Percentiles rank a stretch among this genome's conserved stretches.
These are phyloP conservation scores for Linum usitatissimum DNA, from an alignment of 345 rosid species.

Conservation along the genomic window DNA sequence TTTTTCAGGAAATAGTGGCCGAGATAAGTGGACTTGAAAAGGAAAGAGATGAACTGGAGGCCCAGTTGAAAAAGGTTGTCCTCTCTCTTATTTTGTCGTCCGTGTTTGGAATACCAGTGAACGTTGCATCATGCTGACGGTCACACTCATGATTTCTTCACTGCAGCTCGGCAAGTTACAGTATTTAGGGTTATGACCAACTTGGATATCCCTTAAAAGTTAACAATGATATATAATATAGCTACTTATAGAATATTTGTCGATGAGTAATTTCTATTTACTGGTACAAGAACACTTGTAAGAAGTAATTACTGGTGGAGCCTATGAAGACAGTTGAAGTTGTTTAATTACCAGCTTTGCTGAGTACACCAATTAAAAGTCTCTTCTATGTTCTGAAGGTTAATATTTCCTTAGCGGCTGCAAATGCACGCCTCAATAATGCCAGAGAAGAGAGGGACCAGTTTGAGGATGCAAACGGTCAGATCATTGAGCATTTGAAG, in stretches of 20 bases:
- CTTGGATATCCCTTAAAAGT: too few species aligned
- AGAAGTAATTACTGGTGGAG: not conserved
- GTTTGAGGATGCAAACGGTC: slow-evolving; percentile 86
- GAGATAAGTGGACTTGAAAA: slow-evolving; percentile 71
- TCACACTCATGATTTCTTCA: too few species aligned
- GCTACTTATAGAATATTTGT: too few species aligned
- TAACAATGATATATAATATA: not conserved
- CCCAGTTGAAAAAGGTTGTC: slow-evolving; percentile 69
- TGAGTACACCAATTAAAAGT: slow-evolving; percentile 3
- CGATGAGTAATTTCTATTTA: not conserved
- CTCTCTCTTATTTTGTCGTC: not conserved
- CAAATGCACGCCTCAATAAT: slow-evolving; percentile 67
- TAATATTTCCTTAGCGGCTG: slow-evolving; percentile 80
- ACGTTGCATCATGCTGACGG: too few species aligned
- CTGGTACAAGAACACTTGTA: too few species aligned
- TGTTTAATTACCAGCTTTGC: not conserved
- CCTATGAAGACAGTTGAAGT: not conserved
- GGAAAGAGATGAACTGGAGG: slow-evolving; percentile 83
- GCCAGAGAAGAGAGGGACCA: slow-evolving; percentile 85
- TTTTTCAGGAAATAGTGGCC: slow-evolving; percentile 62
- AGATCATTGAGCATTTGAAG: slow-evolving; percentile 70
- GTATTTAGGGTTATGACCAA: too few species aligned
- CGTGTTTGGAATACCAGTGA: too few species aligned
- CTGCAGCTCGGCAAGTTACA: too few species aligned
- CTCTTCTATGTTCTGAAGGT: slow-evolving; percentile 35